Conservation (phyloP, 306 rosid species). For the Hylodesmum podocarpum region DNA sequence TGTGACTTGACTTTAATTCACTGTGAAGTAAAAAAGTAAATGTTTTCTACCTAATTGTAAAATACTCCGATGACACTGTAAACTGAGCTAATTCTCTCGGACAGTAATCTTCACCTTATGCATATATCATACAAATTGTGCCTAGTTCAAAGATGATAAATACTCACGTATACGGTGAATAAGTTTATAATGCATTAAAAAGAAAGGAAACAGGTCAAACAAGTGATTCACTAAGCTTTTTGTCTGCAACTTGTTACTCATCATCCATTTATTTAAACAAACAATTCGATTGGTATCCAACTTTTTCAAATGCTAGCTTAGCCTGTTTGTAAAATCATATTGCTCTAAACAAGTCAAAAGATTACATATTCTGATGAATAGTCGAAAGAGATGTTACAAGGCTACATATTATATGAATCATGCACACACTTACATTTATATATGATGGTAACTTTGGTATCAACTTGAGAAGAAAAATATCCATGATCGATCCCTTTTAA, state of each 20-base stretch:
- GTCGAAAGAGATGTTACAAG: background rate
- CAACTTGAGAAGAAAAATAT: background rate
- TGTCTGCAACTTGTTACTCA: background rate
- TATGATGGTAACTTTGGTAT: no score
- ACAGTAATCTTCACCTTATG: no score
- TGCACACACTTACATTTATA: no score
- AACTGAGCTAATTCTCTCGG: no score
- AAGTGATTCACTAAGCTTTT: background rate
- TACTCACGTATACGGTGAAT: background rate
- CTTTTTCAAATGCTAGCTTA: background rate
- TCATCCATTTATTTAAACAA: background rate
- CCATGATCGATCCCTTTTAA: background rate
- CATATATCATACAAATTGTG: no score
- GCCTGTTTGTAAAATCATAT: background rate
- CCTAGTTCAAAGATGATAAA: no score
- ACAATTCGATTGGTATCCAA: background rate
- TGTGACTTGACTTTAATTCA: no score
- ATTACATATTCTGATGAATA: background rate
- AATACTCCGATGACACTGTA: no score
- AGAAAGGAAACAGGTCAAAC: background rate
- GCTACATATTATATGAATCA: no score
- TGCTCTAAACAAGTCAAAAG: background rate
- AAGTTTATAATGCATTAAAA: background rate
- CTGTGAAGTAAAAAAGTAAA: no score
- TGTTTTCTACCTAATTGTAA: no score